Conservation (phyloP, 805 yeast genomes). For the Candida wancherniae region DNA sequence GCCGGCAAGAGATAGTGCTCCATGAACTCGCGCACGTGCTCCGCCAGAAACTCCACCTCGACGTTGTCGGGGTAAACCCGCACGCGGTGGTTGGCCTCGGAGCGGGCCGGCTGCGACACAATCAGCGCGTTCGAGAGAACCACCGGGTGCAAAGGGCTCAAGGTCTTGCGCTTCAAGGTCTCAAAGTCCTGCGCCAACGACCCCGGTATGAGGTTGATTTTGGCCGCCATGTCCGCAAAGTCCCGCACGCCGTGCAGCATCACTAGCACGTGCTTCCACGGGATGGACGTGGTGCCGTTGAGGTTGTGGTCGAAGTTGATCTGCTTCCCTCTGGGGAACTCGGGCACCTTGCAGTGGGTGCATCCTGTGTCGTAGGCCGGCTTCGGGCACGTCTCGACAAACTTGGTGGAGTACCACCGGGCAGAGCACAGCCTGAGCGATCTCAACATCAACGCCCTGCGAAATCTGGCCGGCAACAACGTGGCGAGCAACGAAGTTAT, state of each 20-base stretch:
- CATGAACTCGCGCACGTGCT: slow-evolving; percentile 34
- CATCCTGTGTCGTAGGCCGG: slow-evolving; percentile 58
- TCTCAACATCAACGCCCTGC: too few relatives aligned
- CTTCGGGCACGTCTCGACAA: slow-evolving; percentile 38
- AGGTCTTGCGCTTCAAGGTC: slow-evolving; percentile 24
- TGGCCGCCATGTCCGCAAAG: slow-evolving; percentile 42
- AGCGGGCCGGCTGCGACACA: background rate
- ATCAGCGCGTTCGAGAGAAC: slow-evolving; percentile 42
- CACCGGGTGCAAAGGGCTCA: slow-evolving; percentile 47
- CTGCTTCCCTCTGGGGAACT: slow-evolving; percentile 40
- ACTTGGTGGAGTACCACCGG: slow-evolving; percentile 1
- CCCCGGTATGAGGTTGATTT: slow-evolving; percentile 46
- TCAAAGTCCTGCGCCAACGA: slow-evolving; percentile 40
- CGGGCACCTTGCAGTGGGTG: slow-evolving; percentile 44
- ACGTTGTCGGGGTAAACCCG: slow-evolving; percentile 53
- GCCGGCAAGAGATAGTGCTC: slow-evolving; percentile 37
- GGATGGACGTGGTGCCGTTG: slow-evolving; percentile 43
- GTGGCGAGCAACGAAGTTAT: too few relatives aligned
- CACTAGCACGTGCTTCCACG: slow-evolving; percentile 54
- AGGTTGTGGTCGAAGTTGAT: slow-evolving; percentile 38
- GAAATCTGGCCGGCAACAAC: too few relatives aligned
- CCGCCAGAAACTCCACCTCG: slow-evolving; percentile 31
- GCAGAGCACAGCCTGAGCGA: too few relatives aligned
- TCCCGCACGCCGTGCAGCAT: slow-evolving; percentile 40
- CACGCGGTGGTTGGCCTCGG: slow-evolving; percentile 21